Conservation (phyloP, 768 basidiomycete genomes). For the Paxillus involutus region DNA sequence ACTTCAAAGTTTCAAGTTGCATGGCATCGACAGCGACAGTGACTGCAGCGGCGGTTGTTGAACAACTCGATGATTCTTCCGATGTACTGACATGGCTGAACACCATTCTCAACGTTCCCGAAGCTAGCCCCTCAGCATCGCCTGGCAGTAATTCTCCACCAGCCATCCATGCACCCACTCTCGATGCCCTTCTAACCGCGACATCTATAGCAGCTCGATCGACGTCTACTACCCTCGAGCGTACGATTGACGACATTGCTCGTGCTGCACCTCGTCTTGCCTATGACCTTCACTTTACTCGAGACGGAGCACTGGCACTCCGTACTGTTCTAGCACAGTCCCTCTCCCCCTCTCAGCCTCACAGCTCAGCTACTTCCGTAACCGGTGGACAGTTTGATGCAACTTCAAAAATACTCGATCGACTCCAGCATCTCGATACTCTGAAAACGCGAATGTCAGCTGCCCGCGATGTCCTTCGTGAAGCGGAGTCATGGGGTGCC, state of each 20-base stretch:
- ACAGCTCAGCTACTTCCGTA: not conserved
- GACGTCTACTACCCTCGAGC: slow-evolving; percentile 83
- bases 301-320: slow-evolving; percentile 82
- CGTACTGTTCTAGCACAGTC: slow-evolving; percentile 61
- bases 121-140: slow-evolving; percentile 39
- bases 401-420: slow-evolving; percentile 69
- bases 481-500: slow-evolving; percentile 96
- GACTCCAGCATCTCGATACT: slow-evolving; percentile 77
- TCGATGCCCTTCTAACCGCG: slow-evolving; percentile 73
- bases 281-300: slow-evolving; percentile 97
- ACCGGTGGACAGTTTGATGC: slow-evolving; percentile 29
- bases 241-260: slow-evolving; percentile 89
- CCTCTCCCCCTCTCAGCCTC: slow-evolving; percentile 34
- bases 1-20: not conserved
- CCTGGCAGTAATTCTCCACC: slow-evolving; percentile 9
- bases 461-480: slow-evolving; percentile 83
- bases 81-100: slow-evolving; percentile 76
- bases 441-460: slow-evolving; percentile 87
- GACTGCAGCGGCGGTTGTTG: slow-evolving; percentile 42
- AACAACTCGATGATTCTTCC: slow-evolving; percentile 57
- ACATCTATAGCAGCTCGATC: slow-evolving; percentile 88
- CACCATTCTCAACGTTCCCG: slow-evolving; percentile 46
- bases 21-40: slow-evolving; percentile 25
- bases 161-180: slow-evolving; percentile 64
- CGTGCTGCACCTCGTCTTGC: slow-evolving; percentile 86